Base-by-base conservation (phyloP, 768 basidiomycete species). In the Xanthoconium stramineum region DNA sequence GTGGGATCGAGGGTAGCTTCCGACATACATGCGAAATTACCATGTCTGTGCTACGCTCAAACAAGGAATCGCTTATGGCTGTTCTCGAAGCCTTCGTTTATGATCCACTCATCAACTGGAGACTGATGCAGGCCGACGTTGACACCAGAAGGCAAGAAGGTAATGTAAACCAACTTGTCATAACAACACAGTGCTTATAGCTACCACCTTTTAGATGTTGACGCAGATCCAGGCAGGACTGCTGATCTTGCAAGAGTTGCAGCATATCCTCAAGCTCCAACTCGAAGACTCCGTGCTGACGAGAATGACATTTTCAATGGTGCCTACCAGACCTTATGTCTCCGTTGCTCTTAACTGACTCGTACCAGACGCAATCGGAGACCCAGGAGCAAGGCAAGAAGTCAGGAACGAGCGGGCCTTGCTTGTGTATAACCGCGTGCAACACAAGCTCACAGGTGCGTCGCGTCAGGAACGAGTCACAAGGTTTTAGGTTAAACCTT, bases 51-150 rank as follows among this genome's bases (percentile, higher is more conserved):
- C 75, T 98, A 53, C 88, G 97, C 32, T 92, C 91, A 56, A 98
- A 99, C 76, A 94, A 94, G 74, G 97, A 99, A 71, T 97, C 94
- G n/a, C 77, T 99, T 56, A 94, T 98, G 91, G 97, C 97, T 6
- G 96, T 99, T 19, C 78, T 99, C 30, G 97, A 99, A 71, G 96
- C 97, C 8, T 98, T 99, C 69, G 95, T 98, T 10, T 98, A 98
- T 65, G 97, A 99, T 67, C 97, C 97, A 13, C 75, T 99, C 54
- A 95, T 98, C 77, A 96, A 94, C 66, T 99, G 95, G 94, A 84
- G 94, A 63, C 76, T 97, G 59, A 89, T 92, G 80, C 89, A 91
- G 65, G 83, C 88, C 6, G 91, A 94, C 50, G 84, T 83, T 38
- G 90, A 92, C 55, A 78, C 77, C 24, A 80, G 85, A 54, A 82